phyloP scores from a whole-genome alignment of 2,329 filamentous ascomycete species.

The Diaporthe australafricana region DNA sequence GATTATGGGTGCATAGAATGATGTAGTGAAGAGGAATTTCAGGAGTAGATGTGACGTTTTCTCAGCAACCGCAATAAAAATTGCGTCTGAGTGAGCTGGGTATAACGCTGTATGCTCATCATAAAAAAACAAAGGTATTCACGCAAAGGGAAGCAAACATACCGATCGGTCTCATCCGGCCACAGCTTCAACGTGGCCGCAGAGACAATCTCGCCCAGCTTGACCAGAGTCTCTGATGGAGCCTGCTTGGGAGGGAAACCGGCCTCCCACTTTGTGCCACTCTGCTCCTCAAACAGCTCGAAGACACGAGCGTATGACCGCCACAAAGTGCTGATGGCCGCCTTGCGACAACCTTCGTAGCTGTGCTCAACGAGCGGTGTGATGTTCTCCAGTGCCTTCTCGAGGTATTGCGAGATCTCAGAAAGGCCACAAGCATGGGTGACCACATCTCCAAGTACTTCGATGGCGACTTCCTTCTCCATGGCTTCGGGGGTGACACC shows the following conservation, averaged over 20 bases:
- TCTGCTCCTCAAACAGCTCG: conserved; percentile 83
- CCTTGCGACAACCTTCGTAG: conserved; percentile 94
- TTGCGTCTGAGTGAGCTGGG: conserved; percentile 99
- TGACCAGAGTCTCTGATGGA: conserved; percentile 82
- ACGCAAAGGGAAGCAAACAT: conserved; percentile 59
- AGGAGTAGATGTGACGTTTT: conserved; percentile 76
- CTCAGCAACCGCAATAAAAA: conserved; percentile 83
- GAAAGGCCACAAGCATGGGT: conserved; percentile 84
- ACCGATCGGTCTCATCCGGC: conserved; percentile 94
- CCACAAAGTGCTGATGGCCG: conserved; percentile 91
- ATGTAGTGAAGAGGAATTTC: conserved; percentile 47
- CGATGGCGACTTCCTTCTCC: conserved; percentile 97
- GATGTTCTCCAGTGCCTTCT: conserved; percentile 86
- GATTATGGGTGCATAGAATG: conserved; percentile 36
- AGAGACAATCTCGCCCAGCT: conserved; percentile 88
- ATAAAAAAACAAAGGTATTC: conserved; percentile 52
- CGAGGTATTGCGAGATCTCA: conserved; percentile 81
- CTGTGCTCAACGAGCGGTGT: conserved; percentile 86
- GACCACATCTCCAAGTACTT: conserved; percentile 93
- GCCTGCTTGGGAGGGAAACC: conserved; percentile 86
- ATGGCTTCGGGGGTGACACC: conserved; percentile 90
- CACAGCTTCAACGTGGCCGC: conserved; percentile 86
- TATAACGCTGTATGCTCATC: conserved; percentile 95
- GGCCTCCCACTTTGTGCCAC: conserved; percentile 86
- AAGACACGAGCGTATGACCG: conserved; percentile 93